Evolutionary conservation across 2,329 filamentous ascomycete species (phyloP).

Genomic region (Ascochyta pisi): DNA sequence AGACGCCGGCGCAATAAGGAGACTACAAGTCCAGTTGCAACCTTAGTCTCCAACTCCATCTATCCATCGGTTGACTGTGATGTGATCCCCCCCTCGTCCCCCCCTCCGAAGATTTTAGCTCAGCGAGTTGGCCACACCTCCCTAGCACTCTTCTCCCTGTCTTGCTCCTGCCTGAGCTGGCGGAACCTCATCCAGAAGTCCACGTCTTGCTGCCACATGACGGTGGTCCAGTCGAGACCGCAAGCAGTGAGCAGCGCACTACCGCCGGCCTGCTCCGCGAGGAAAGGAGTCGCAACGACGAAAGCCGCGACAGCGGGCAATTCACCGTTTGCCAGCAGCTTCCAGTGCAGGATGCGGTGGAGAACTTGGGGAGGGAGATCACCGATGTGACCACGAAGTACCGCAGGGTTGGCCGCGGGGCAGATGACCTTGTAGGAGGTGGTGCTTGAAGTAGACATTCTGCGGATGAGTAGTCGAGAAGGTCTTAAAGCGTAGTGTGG

Average conservation of each 20-base stretch:
- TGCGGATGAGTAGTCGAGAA: neutral
- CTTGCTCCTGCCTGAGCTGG: neutral
- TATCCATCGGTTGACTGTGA: neutral
- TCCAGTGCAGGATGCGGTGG: neutral
- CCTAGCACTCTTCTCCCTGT: neutral
- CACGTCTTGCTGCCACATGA: neutral
- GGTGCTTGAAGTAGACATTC: neutral
- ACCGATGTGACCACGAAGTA: neutral
- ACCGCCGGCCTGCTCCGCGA: neutral
- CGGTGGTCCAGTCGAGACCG: neutral
- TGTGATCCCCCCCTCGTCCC: neutral
- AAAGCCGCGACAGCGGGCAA: neutral
- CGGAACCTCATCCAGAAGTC: neutral
- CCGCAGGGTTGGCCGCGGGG: neutral
- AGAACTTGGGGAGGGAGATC: neutral
- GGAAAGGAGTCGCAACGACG: neutral
- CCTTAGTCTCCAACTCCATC: no score
- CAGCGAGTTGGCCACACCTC: neutral
- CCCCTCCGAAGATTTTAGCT: no score
- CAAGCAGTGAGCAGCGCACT: neutral
- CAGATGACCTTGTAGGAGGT: neutral
- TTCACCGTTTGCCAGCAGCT: neutral
- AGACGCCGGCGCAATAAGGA: no score
- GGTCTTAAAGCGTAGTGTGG: neutral
- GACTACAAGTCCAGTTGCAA: no score